Base-by-base conservation (phyloP, 176 grass and related monocot genomes). In the Pontederia crassipes region DNA sequence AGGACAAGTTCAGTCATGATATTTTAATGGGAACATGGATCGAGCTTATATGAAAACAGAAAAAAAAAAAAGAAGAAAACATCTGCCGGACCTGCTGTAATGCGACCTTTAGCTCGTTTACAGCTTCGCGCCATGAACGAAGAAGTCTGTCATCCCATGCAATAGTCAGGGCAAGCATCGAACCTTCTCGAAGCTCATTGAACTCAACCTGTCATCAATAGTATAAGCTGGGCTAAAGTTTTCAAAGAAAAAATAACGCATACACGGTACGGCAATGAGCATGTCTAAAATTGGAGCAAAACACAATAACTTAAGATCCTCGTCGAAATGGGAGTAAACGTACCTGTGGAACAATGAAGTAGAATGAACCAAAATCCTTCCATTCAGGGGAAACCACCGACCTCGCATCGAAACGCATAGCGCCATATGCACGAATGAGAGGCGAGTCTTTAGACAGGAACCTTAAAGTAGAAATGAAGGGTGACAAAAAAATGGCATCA, bases 281-380 rank as follows among this genome's bases (percentile, higher is more conserved):
- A 61, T 61, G 32, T 40, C 32, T 4, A 40, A 7, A 40, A 40
- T 40, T 40, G 32, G 32, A 7, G 32, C 32, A 40, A 40, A 3
- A 40, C 32, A 40, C 20, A 24, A 24, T 24, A 24, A 24, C 20
- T 24, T 40, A 40, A 1, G 32, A 40, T 40, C 4, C 32, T 40
- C 47, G 11, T 56, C 4, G 11, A 24, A 57, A 57, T 40, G 32
- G 66, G 35, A 56, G 53, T 9, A 35, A 54, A 58, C 58, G 40
- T 71, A 97, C 93, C 73, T 92, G 93, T 51, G 93, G 93, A 56
- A 98, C 45, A 13, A 83, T 69, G 55, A 92, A 98, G 79, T 92
- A 92, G 57, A 98, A 98, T 32, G 93, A 85, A 17, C 93, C 84
- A 1, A 83, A 92, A 58, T 92, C 70, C 46, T 92, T 64, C 93